These are phyloP conservation scores for Leishmania arabica DNA, from an alignment of 208 protist genomes.

Conservation along the genomic window DNA sequence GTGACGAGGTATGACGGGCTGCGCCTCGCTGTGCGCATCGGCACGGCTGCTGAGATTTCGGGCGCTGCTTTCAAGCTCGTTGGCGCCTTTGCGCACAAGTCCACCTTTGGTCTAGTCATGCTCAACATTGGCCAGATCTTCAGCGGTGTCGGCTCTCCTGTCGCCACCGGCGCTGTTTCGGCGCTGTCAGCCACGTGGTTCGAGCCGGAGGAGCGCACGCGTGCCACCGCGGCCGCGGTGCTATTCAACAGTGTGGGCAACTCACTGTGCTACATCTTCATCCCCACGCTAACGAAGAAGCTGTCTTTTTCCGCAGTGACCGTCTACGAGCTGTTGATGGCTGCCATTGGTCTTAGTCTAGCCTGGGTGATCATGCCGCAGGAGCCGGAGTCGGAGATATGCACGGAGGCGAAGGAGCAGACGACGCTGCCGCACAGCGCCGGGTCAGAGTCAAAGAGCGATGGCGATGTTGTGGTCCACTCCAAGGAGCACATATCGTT, in stretches of 20 bases:
- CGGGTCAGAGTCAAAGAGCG: not conserved
- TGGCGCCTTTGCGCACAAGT: constrained; percentile 42
- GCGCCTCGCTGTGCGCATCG: constrained; percentile 67
- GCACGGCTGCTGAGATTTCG: constrained; percentile 58
- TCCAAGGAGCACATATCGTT: constrained; percentile 48
- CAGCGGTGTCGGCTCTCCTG: constrained; percentile 83
- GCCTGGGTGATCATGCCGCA: constrained; percentile 69
- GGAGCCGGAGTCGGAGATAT: constrained; percentile 28
- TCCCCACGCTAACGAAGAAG: constrained; percentile 62
- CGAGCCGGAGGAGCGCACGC: constrained; percentile 75
- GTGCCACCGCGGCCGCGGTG: constrained; percentile 78
- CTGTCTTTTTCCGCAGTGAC: constrained; percentile 62
- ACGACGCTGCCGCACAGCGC: not conserved
- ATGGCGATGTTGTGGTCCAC: constrained; percentile 24
- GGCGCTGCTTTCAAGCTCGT: constrained; percentile 74
- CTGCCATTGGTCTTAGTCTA: constrained; percentile 37
- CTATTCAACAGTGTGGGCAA: constrained; percentile 87
- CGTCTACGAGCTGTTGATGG: constrained; percentile 75
- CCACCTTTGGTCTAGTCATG: constrained; percentile 57
- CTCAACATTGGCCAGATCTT: constrained; percentile 85
- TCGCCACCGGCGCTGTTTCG: constrained; percentile 76
- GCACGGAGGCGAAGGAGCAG: constrained; percentile 10
- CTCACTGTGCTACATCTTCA: constrained; percentile 77
- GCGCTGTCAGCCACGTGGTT: constrained; percentile 89
- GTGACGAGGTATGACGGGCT: constrained; percentile 79